Percentiles rank a stretch among this genome's conserved stretches.
These are phyloP conservation scores for Phytopythium oedochilum DNA, from an alignment of 352 stramenopile genomes.

Conservation along the genomic window DNA sequence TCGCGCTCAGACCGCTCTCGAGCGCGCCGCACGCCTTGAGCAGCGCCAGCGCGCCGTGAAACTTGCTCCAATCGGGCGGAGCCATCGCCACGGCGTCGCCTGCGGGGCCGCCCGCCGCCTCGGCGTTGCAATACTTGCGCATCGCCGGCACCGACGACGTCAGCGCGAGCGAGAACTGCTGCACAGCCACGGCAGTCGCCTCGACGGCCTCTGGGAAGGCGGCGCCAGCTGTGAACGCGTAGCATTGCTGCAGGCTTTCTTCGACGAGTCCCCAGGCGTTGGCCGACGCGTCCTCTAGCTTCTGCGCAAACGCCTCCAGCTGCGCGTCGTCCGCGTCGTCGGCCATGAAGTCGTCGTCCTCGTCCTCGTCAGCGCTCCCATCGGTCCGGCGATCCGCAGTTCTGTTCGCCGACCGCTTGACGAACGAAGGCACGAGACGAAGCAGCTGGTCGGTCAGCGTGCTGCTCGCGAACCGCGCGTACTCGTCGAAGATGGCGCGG, in stretches of 20 bases:
- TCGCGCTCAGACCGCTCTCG: conserved; percentile 36
- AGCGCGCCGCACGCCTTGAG: conserved; percentile 53
- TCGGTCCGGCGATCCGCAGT: background rate
- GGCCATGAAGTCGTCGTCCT: conserved; percentile 23
- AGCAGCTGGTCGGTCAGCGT: conserved; percentile 34
- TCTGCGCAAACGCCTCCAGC: conserved; percentile 53
- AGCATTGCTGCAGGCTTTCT: conserved; percentile 47
- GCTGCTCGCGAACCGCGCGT: conserved; percentile 31
- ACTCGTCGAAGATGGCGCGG: conserved; percentile 52
- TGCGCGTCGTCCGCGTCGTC: conserved; percentile 14
- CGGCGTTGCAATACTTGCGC: conserved; percentile 33
- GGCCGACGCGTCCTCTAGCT: conserved; percentile 47
- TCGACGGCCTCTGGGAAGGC: conserved; percentile 55
- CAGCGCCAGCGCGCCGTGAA: conserved; percentile 60
- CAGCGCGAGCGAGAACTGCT: conserved; percentile 44
- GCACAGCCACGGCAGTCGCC: conserved; percentile 30
- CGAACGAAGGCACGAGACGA: conserved; percentile 35
- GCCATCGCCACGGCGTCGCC: background rate
- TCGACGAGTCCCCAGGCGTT: conserved; percentile 38
- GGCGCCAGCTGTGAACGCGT: conserved; percentile 49
- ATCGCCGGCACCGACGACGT: conserved; percentile 35
- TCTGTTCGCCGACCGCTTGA: background rate
- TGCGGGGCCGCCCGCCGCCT: conserved; percentile 1
- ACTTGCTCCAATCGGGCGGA: conserved; percentile 61
- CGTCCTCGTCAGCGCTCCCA: conserved; percentile 8